A percentile compares a stretch with the other conserved stretches of the same genome.
phyloP scores from a whole-genome alignment of 2,329 filamentous ascomycete genomes.

The Fusarium begoniae region DNA sequence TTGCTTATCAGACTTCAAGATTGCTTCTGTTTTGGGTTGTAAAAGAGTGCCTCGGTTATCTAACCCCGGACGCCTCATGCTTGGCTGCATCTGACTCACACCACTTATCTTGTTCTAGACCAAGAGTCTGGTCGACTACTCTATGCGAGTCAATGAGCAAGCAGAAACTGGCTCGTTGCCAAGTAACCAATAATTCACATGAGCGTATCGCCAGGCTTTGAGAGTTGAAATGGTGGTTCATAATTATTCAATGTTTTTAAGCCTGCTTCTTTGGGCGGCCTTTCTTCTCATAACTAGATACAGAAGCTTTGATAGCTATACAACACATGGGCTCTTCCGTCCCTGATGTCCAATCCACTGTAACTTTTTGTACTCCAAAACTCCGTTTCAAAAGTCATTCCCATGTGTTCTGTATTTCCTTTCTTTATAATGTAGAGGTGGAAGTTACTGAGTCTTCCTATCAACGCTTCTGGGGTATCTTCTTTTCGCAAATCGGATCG shows the following conservation, averaged over 20 bases:
- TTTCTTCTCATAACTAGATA: conserved; percentile 25
- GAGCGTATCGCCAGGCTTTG: neutral
- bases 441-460: conserved; percentile 37
- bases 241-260: conserved; percentile 20
- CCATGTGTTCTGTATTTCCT: conserved; percentile 41
- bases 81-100: conserved; percentile 16
- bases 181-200: conserved; percentile 13
- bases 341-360: conserved; percentile 14
- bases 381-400: conserved; percentile 28
- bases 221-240: conserved; percentile 17
- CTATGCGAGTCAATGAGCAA: neutral
- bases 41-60: conserved; percentile 3
- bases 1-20: neutral
- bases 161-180: neutral
- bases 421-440: conserved; percentile 34
- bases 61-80: conserved; percentile 22
- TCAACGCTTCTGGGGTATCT: conserved; percentile 45
- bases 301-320: conserved; percentile 30
- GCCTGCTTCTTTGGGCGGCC: conserved; percentile 33
- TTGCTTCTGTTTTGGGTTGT: neutral
- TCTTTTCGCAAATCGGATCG: conserved; percentile 39
- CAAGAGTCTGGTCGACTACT: neutral
- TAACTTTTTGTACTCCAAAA: conserved; percentile 28
- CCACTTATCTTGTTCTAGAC: neutral
- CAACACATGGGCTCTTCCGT: conserved; percentile 27